phyloP scores from a whole-genome alignment of 805 yeast species.

The Zygosaccharomyces rouxii region DNA sequence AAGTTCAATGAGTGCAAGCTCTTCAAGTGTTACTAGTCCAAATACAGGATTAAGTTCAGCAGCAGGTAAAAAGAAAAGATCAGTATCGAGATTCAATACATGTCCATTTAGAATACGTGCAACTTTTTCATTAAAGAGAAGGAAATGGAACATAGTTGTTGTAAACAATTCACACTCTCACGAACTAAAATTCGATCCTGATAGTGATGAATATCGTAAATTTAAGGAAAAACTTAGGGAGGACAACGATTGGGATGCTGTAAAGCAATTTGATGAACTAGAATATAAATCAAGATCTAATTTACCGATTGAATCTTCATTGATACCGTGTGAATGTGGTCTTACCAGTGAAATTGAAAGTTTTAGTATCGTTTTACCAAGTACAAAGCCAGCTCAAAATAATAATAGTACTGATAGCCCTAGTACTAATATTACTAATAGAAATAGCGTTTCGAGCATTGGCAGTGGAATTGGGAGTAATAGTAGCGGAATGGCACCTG shows the following conservation, averaged over 20 bases:
- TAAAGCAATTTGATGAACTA: constrained; percentile 35
- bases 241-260: constrained; percentile 31
- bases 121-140: constrained; percentile 48
- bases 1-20: constrained; percentile 10
- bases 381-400: constrained; percentile 17
- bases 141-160: constrained; percentile 57
- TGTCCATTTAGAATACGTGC: constrained; percentile 69
- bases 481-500: constrained; percentile 1
- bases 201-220: constrained; percentile 35
- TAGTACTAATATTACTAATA: background rate
- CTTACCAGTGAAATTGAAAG: constrained; percentile 35
- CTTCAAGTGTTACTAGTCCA: constrained; percentile 3
- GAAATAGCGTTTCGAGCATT: background rate
- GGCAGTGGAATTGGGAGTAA: constrained; percentile 1
- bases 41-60: background rate
- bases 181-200: constrained; percentile 36
- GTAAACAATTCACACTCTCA: constrained; percentile 61
- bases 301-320: constrained; percentile 31
- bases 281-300: constrained; percentile 33
- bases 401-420: constrained; percentile 3
- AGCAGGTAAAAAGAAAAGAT: constrained; percentile 26
- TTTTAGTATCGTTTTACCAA: constrained; percentile 34
- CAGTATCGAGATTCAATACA: constrained; percentile 35
- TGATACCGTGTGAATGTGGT: constrained; percentile 38
- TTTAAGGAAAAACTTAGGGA: constrained; percentile 30